phyloP scores from a whole-genome alignment of 192 early-diverging fungal species.

The Linnemannia zychae region DNA sequence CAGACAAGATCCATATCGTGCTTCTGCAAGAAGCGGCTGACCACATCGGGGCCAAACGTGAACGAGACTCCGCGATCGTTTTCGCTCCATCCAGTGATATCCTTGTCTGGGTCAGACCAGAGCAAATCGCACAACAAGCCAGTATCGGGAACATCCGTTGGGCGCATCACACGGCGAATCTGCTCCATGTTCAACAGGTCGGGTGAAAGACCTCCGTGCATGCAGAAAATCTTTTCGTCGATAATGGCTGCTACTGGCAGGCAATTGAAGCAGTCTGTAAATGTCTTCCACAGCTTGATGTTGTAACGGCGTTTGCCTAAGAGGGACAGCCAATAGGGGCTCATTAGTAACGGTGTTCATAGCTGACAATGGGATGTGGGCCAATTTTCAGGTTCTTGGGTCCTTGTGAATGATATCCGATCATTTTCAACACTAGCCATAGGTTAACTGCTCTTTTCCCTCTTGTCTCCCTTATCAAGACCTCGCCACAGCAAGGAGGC shows the following conservation, averaged over 20 bases:
- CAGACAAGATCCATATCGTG: slow-evolving; percentile 98
- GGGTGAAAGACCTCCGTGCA: slow-evolving; percentile 98
- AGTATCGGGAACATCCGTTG: slow-evolving; percentile 98
- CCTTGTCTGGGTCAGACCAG: slow-evolving; percentile 99
- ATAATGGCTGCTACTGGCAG: slow-evolving; percentile 97
- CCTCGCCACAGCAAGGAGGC: not conserved
- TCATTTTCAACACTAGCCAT: not conserved
- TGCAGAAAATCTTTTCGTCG: slow-evolving; percentile 98
- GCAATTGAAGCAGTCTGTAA: slow-evolving; percentile 99
- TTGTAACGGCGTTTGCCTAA: slow-evolving; percentile 96
- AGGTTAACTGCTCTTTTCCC: not conserved
- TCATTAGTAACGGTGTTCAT: not conserved
- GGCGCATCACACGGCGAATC: slow-evolving; percentile 96
- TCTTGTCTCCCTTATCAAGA: not conserved
- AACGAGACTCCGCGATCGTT: slow-evolving; percentile 97
- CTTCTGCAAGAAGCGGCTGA: slow-evolving; percentile 93
- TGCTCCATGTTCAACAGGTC: slow-evolving; percentile 98
- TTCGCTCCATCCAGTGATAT: slow-evolving; percentile 95
- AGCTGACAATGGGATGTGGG: not conserved
- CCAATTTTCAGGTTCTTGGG: slow-evolving; percentile 7
- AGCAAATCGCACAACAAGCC: slow-evolving; percentile 95
- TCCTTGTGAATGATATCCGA: not conserved
- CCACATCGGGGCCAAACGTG: slow-evolving; percentile 97
- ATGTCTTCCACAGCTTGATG: slow-evolving; percentile 99
- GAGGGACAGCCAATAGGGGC: not conserved